Evolutionary conservation across 2,329 filamentous ascomycete genomes (phyloP), one percentile per base, ranked within the genome.

Genomic region (Fusarium citri): DNA sequence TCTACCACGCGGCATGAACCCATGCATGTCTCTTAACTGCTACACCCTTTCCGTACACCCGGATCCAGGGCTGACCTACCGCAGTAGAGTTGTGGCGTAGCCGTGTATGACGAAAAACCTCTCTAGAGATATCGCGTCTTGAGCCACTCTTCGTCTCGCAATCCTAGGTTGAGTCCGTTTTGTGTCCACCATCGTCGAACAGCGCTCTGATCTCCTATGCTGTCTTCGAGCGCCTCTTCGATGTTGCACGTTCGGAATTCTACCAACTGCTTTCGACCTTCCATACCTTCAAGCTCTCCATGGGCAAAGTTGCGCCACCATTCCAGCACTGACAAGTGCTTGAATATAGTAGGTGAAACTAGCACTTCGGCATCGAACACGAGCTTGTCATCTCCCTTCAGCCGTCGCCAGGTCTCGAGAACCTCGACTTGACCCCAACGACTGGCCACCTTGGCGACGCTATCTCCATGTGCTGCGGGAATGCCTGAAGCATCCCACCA

Each of bases 231-330:
- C 1, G 94, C 94, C 80, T 98, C 95, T 78, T 98, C 94, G 66
- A 98, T 96, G 79, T 97, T 94, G 79, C 94, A 97, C 2, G 94
- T 97, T 79, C 95, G 94, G 80, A 97, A 98, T 79, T 97, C 94
- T 26, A 98, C 94, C 55, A 88, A 87, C 72, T 94, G 85, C 67
- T 83, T 83, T 31, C 84, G 81, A 18, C 86, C 86, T 42, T 84
- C 80, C 86, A 84, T 88, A 42, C 83, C 85, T 1, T 83, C 83
- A 31, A 87, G 80, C 74, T 86, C 83, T 50, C 87, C 84, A 55
- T 86, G 82, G 10, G 87, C 87, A 73, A 90, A 92, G 55, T 85
- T 86, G 76, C 92, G 92, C 94, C 95, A 98, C 95, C 95, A 98
- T 78, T 97, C 93, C 10, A 98, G 83, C 23, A 97, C 94, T 37